Conservation (phyloP, 306 rosid genomes). For the Quillaja saponaria region DNA sequence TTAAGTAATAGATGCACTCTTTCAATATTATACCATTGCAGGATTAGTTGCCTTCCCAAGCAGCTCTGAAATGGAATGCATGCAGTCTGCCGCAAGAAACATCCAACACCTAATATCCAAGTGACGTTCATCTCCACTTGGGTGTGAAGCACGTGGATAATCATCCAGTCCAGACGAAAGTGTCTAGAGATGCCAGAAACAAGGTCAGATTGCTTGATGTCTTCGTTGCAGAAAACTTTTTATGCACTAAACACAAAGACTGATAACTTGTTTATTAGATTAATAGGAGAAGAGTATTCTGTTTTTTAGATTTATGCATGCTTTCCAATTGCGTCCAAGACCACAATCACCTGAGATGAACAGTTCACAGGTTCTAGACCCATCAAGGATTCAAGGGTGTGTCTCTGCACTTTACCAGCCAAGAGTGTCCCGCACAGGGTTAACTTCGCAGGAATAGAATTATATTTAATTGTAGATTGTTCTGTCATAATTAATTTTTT, state of each 20-base stretch:
- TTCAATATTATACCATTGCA: conserved; percentile 52
- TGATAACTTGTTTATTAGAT: too few species aligned
- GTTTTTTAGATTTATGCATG: too few species aligned
- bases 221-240: conserved; percentile 22
- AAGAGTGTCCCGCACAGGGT: too few species aligned
- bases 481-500: conserved; percentile 7
- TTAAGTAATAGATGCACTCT: conserved; percentile 6
- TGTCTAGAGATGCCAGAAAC: conserved; percentile 55
- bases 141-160: conserved; percentile 97
- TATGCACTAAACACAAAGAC: too few species aligned
- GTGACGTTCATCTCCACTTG: conserved; percentile 82
- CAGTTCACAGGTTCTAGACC: too few species aligned
- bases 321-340: too few species aligned
- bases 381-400: too few species aligned
- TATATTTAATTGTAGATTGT: conserved; percentile 12
- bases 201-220: conserved; percentile 29
- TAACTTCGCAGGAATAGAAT: too few species aligned
- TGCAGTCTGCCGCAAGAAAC: conserved; percentile 91
- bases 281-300: too few species aligned
- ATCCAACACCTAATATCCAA: conserved; percentile 96
- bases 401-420: too few species aligned
- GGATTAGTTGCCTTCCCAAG: conserved; percentile 48
- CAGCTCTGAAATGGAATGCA: conserved; percentile 69
- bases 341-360: too few species aligned
- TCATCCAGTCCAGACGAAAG: conserved; percentile 94